Evolutionary conservation across 768 basidiomycete species (phyloP).

Genomic region (Rhodotorula babjevae): DNA sequence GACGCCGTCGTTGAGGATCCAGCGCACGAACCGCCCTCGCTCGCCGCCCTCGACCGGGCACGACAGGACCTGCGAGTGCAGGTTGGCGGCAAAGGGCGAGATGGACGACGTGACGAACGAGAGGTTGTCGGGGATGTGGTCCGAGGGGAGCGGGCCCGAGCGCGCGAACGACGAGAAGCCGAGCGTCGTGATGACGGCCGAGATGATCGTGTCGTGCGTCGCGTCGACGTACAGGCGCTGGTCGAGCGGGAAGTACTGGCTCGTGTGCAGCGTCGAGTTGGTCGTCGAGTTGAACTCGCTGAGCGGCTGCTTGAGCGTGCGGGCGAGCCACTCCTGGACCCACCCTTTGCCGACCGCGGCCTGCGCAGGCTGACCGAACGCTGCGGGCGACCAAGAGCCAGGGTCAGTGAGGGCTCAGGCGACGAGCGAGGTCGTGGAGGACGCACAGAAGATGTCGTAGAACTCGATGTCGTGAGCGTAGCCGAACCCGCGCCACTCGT

Average conservation of each 20-base stretch:
- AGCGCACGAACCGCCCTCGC: conserved; percentile 58
- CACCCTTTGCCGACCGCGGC: conserved; percentile 51
- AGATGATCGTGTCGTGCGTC: conserved; percentile 46
- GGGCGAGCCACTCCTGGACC: conserved; percentile 70
- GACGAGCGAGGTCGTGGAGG: not conserved
- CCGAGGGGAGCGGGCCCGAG: conserved; percentile 41
- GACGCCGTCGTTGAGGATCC: conserved; percentile 83
- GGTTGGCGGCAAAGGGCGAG: conserved; percentile 80
- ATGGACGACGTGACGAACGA: conserved; percentile 71
- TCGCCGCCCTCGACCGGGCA: conserved; percentile 48
- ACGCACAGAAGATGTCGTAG: conserved; percentile 42
- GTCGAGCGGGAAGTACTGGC: conserved; percentile 46
- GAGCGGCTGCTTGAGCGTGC: conserved; percentile 63
- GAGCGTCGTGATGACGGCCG: conserved; percentile 46
- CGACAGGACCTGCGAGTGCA: conserved; percentile 59
- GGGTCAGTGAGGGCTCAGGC: not conserved
- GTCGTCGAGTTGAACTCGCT: conserved; percentile 70
- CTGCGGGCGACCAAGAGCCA: conserved; percentile 53
- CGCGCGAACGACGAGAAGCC: conserved; percentile 48
- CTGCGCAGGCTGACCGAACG: conserved; percentile 72
- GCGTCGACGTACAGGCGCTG: conserved; percentile 50
- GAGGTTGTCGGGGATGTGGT: conserved; percentile 47
- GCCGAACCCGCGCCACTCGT: conserved; percentile 34
- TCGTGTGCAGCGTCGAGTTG: conserved; percentile 66
- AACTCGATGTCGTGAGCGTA: conserved; percentile 46